Conservation (phyloP, 1,284 basidiomycete species). For the Cystobasidium pallidum region DNA sequence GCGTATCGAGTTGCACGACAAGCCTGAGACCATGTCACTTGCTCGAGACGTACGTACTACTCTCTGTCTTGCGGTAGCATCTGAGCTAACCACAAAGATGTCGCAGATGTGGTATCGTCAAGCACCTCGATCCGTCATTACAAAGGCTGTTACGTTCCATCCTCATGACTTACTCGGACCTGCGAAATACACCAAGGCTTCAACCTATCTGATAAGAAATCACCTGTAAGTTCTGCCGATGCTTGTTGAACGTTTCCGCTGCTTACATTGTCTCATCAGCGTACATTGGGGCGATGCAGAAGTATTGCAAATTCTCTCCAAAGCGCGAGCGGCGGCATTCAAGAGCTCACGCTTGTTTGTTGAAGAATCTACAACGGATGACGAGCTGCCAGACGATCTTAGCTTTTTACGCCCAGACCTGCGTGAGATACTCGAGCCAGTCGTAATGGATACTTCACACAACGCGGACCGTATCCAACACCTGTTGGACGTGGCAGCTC, state of each 20-base stretch:
- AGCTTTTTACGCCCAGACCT: slow-evolving; percentile 30
- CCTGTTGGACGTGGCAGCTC: slow-evolving; percentile 29
- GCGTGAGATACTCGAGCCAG: slow-evolving; percentile 26
- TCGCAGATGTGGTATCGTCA: slow-evolving; percentile 43
- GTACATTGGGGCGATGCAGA: slow-evolving; percentile 43
- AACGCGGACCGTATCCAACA: slow-evolving; percentile 44
- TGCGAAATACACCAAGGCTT: slow-evolving; percentile 31
- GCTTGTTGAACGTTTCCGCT: neutral
- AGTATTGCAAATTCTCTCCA: slow-evolving; percentile 34
- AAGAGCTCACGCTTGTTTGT: slow-evolving; percentile 37
- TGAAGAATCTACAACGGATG: slow-evolving; percentile 40
- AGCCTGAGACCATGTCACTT: slow-evolving; percentile 35
- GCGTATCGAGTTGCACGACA: slow-evolving; percentile 43
- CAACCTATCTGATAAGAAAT: slow-evolving; percentile 40
- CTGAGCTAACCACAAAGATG: too few species aligned
- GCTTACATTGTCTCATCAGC: neutral
- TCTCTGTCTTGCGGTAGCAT: too few species aligned
- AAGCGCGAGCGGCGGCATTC: slow-evolving; percentile 34
- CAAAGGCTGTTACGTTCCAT: slow-evolving; percentile 41
- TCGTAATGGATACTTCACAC: slow-evolving; percentile 41
- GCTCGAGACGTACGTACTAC: slow-evolving; percentile 29
- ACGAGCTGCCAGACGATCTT: slow-evolving; percentile 34
- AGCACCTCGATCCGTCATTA: slow-evolving; percentile 39
- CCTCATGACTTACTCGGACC: slow-evolving; percentile 42
- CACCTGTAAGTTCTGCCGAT: slow-evolving; percentile 21